A percentile compares a stretch with the other conserved stretches of the same genome.
Conservation (phyloP, 1,139 yeast species). For the Pichia sp. region DNA sequence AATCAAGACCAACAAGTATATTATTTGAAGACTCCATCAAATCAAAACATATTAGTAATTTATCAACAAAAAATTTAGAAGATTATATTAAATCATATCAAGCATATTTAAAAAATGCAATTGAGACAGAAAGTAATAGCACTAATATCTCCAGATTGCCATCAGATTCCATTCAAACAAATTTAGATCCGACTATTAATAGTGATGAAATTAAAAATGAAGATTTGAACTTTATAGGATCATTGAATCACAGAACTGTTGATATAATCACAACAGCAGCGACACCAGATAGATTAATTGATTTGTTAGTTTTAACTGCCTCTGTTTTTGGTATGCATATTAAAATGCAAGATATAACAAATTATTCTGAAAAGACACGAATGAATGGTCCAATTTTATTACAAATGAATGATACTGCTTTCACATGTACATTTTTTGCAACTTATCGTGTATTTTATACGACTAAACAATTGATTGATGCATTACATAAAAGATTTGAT, state of each 20-base stretch:
- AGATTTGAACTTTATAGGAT: too few species aligned
- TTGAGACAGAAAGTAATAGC: not conserved
- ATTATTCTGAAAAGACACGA: constrained; percentile 22
- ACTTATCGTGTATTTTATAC: constrained; percentile 60
- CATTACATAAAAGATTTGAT: constrained; percentile 44
- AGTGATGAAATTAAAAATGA: not conserved
- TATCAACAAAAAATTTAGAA: constrained; percentile 28
- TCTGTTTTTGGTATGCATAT: constrained; percentile 49
- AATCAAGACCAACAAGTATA: constrained; percentile 30
- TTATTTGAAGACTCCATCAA: constrained; percentile 26
- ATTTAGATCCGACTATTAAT: not conserved
- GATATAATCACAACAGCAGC: constrained; percentile 42
- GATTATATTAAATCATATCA: constrained; percentile 25
- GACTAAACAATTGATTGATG: constrained; percentile 43
- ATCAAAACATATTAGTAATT: constrained; percentile 29
- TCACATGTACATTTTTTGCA: constrained; percentile 58
- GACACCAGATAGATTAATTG: constrained; percentile 52
- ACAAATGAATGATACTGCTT: constrained; percentile 54
- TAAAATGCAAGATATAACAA: constrained; percentile 36
- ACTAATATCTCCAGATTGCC: not conserved
- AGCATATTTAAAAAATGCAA: constrained; percentile 19
- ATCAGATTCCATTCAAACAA: not conserved
- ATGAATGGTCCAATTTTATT: constrained; percentile 22
- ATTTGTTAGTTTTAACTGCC: constrained; percentile 56
- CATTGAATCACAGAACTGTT: constrained; percentile 23